Conservation (phyloP, 192 early-diverging fungal genomes). For the Blastocladiella britannica region DNA sequence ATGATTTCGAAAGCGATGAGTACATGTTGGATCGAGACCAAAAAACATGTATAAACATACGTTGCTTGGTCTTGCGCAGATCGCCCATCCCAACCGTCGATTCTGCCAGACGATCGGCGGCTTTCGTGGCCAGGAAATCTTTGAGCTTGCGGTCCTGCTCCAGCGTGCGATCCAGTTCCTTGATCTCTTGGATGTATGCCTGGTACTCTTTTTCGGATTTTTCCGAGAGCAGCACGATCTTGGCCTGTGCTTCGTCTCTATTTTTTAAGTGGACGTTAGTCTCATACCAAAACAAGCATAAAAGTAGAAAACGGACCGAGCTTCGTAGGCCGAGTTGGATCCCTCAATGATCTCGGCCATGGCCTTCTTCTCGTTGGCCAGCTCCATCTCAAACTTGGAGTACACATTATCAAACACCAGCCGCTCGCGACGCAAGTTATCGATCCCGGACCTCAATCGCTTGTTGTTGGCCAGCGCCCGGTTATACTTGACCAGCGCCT, state of each 20-base stretch:
- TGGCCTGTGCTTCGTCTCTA: conserved; percentile 36
- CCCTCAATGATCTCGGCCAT: conserved; percentile 42
- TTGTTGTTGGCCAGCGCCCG: conserved; percentile 36
- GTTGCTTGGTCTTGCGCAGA: neutral
- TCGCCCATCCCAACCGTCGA: conserved; percentile 2
- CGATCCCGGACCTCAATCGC: conserved; percentile 21
- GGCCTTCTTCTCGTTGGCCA: conserved; percentile 31
- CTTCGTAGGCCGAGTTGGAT: conserved; percentile 37
- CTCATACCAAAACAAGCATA: conserved; percentile 1
- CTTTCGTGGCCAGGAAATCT: conserved; percentile 41
- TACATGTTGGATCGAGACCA: too few species aligned
- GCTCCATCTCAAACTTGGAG: conserved; percentile 30
- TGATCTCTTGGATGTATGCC: conserved; percentile 37
- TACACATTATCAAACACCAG: conserved; percentile 38
- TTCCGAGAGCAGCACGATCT: conserved; percentile 28
- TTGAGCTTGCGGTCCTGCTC: conserved; percentile 37
- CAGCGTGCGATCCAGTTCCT: conserved; percentile 30
- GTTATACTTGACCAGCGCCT: conserved; percentile 38
- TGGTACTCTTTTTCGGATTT: conserved; percentile 43
- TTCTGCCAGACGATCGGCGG: conserved; percentile 17
- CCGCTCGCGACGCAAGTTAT: conserved; percentile 31
- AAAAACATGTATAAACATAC: too few species aligned
- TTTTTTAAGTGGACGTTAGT: neutral
- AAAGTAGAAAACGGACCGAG: conserved; percentile 20
- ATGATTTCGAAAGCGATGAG: neutral